Evolutionary conservation across 2,329 filamentous ascomycete genomes (phyloP).

Genomic region (Trichoderma afroharzianum): DNA sequence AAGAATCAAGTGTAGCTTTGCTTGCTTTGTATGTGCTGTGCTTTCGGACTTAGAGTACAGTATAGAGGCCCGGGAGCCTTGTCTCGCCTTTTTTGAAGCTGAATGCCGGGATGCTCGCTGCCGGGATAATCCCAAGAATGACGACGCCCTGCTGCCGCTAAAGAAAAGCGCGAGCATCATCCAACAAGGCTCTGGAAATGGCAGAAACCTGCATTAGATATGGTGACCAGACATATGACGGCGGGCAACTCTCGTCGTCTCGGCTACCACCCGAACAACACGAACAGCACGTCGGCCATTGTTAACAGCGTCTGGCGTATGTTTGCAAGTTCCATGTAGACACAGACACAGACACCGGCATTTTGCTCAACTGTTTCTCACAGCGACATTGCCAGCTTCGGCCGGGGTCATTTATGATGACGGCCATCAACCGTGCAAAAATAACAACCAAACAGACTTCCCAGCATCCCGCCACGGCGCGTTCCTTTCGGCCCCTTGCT

Average conservation of each 20-base stretch:
- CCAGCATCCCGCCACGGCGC: neutral
- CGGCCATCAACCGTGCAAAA: neutral
- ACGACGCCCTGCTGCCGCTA: neutral
- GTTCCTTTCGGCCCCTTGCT: slow-evolving; percentile 11
- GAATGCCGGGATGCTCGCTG: slow-evolving; percentile 4
- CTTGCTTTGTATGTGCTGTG: neutral
- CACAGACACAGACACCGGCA: neutral
- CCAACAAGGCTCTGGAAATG: slow-evolving; percentile 4
- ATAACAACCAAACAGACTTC: neutral
- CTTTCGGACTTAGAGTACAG: neutral
- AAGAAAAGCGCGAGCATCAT: neutral
- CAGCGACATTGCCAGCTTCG: neutral
- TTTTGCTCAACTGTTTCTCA: neutral
- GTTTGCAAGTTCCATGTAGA: neutral
- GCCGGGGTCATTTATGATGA: neutral
- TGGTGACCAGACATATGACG: slow-evolving; percentile 10
- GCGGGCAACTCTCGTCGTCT: neutral
- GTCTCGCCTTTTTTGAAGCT: slow-evolving; percentile 14
- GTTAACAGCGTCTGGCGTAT: neutral
- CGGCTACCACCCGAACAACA: neutral
- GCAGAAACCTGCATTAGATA: neutral
- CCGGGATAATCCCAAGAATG: slow-evolving; percentile 9
- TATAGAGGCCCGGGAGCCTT: neutral
- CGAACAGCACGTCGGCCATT: neutral
- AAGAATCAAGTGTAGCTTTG: neutral